Evolutionary conservation across 176 grass and related monocot species (phyloP).

Genomic region (Carex pumila): DNA sequence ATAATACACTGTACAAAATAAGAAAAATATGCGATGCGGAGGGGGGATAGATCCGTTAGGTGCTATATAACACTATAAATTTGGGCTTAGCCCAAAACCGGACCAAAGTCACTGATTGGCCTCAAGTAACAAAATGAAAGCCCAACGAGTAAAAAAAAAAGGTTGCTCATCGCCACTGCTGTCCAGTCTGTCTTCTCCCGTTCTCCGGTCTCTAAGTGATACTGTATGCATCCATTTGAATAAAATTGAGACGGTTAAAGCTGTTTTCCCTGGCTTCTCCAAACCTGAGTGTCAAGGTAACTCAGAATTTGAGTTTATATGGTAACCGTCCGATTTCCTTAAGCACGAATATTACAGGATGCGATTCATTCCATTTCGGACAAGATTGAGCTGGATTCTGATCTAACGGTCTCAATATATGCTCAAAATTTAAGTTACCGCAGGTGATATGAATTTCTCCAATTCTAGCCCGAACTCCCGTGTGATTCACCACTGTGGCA

Average conservation of each 20-base stretch:
- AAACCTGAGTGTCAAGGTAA: background rate
- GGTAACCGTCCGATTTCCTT: too few species aligned
- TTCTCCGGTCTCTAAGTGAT: background rate
- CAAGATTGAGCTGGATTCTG: too few species aligned
- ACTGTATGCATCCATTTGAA: background rate
- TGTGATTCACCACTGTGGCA: background rate
- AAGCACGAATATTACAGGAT: too few species aligned
- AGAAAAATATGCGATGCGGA: too few species aligned
- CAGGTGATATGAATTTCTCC: background rate
- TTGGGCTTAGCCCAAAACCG: background rate
- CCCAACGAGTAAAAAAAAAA: background rate
- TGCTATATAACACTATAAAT: background rate
- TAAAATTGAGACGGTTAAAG: background rate
- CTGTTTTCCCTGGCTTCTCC: background rate
- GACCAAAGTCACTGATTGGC: background rate
- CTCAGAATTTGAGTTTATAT: too few species aligned
- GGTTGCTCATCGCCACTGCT: background rate
- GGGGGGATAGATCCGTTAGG: background rate
- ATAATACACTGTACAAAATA: too few species aligned
- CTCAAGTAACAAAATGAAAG: too few species aligned
- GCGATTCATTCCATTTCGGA: too few species aligned
- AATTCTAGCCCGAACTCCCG: background rate
- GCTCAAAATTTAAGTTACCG: too few species aligned
- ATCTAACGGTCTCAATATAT: too few species aligned
- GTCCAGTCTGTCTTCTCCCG: background rate